Evolutionary conservation across 352 stramenopile species (phyloP), one percentile per base, ranked within the genome.

Genomic region (Pythium aquatile): DNA sequence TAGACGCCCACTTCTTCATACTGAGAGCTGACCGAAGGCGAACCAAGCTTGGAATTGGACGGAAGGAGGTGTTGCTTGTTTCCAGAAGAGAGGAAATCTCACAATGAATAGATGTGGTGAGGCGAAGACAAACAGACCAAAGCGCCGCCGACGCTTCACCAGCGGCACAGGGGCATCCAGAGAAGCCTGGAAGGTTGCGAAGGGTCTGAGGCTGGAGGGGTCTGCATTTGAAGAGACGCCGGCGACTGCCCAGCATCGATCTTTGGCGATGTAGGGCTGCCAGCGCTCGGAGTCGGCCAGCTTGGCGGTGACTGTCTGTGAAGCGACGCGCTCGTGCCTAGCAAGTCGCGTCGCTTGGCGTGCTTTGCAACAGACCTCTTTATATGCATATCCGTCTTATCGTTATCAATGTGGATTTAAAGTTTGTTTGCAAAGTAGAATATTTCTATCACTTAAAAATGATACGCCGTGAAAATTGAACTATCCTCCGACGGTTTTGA

Each of bases 1-100:
- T 61, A 55, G 63, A 69, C 61, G 66, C 64, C 53, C 58, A 33
- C 14, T 39, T 1, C 28, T 64, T 61, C 49, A 48, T 55, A 1
- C 24, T 20, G 3, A 13, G 2, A 5, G 7, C 1, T 33, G 14
- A 44, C 24, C 44, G 17, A 52, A 24, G 14, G 14, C 17, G 44
- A 26, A 11, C 8, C 17, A 29, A 35, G 32, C 32, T 35, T 35
- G 8, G 32, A 35, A 24, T 24, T 24, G 20, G 20, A 24, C 20
- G 20, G 20, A 24, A 24, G 20, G 20, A 24, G 20, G 20, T 24
- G 8, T 35, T 35, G 32, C 32, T 24, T 28, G 11, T 28, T 24
- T 52, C 44, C 24, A 14, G 44, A 28, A 52, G 14, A 52, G 44
- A 52, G 44, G n/a, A 52, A 52, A 28, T 52, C 44, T 5, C 44